Evolutionary conservation across 2,329 filamentous ascomycete genomes (phyloP).

Genomic region (Colletotrichum neosansevieriae): DNA sequence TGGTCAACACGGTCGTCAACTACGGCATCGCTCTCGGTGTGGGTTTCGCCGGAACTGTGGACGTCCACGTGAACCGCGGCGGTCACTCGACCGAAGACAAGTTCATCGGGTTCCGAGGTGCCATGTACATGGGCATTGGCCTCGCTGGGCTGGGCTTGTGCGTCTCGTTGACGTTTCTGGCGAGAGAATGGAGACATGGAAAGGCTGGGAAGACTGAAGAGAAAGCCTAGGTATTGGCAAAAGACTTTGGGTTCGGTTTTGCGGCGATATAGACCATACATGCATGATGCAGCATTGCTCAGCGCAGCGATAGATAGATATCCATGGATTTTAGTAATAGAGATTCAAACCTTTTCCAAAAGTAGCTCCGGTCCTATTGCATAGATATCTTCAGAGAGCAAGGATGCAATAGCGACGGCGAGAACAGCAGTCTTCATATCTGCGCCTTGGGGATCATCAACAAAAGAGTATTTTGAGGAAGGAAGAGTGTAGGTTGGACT

Average conservation of each 20-base stretch:
- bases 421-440: too few relatives aligned
- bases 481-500: too few relatives aligned
- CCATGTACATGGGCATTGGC: slow-evolving; percentile 57
- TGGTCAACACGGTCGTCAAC: slow-evolving; percentile 76
- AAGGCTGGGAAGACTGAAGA: not conserved
- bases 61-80: slow-evolving; percentile 53
- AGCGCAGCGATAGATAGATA: slow-evolving; percentile 17
- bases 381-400: too few relatives aligned
- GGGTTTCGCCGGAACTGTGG: slow-evolving; percentile 74
- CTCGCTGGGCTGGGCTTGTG: slow-evolving; percentile 42
- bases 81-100: slow-evolving; percentile 43
- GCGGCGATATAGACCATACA: not conserved
- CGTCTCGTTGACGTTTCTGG: slow-evolving; percentile 26
- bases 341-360: too few relatives aligned
- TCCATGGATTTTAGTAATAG: not conserved
- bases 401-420: too few relatives aligned
- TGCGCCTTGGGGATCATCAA: too few relatives aligned
- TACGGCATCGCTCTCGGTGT: slow-evolving; percentile 76
- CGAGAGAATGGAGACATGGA: slow-evolving; percentile 33
- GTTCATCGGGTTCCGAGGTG: slow-evolving; percentile 52
- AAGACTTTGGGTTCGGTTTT: not conserved
- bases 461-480: too few relatives aligned
- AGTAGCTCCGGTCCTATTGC: too few relatives aligned
- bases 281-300: slow-evolving; percentile 5
- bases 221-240: slow-evolving; percentile 3